phyloP scores from a whole-genome alignment of 257 asterid genomes.

The Plantago major region DNA sequence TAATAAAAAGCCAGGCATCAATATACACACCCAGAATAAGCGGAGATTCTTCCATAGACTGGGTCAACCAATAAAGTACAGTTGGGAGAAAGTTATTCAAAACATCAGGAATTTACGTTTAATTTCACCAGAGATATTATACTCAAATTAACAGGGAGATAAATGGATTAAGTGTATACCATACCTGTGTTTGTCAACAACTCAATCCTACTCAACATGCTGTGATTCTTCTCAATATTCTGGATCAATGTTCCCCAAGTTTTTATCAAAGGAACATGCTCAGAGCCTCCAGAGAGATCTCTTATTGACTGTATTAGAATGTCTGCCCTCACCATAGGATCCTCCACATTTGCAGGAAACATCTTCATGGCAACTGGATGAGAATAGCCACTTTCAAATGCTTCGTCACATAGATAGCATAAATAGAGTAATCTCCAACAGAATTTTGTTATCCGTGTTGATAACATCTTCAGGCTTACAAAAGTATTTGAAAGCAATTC shows the following conservation, averaged over 20 bases:
- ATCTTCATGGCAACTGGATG: constrained; percentile 64
- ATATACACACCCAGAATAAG: too few species aligned
- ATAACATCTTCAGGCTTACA: constrained; percentile 62
- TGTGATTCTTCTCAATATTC: constrained; percentile 60
- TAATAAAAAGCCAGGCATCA: too few species aligned
- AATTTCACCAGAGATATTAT: too few species aligned
- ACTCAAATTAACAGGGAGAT: too few species aligned
- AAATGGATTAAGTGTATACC: background rate
- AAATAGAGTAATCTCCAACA: constrained; percentile 70
- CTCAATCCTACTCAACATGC: constrained; percentile 59
- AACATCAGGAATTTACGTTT: too few species aligned
- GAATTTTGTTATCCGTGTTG: constrained; percentile 56
- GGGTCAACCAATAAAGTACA: too few species aligned
- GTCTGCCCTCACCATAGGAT: constrained; percentile 81
- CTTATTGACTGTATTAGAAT: constrained; percentile 67
- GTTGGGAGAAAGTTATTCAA: too few species aligned
- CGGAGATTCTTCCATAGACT: too few species aligned
- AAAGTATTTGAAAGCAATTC: constrained; percentile 50
- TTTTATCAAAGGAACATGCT: constrained; percentile 26
- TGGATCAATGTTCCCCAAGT: constrained; percentile 65
- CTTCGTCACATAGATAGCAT: constrained; percentile 84
- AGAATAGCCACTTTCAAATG: constrained; percentile 47
- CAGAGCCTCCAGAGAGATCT: constrained; percentile 46
- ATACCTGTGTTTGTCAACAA: constrained; percentile 58
- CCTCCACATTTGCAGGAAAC: constrained; percentile 92